A percentile compares a stretch with the other conserved stretches of the same genome.
phyloP scores from a whole-genome alignment of 2,329 filamentous ascomycete genomes.

The Pseudogymnoascus sp. region DNA sequence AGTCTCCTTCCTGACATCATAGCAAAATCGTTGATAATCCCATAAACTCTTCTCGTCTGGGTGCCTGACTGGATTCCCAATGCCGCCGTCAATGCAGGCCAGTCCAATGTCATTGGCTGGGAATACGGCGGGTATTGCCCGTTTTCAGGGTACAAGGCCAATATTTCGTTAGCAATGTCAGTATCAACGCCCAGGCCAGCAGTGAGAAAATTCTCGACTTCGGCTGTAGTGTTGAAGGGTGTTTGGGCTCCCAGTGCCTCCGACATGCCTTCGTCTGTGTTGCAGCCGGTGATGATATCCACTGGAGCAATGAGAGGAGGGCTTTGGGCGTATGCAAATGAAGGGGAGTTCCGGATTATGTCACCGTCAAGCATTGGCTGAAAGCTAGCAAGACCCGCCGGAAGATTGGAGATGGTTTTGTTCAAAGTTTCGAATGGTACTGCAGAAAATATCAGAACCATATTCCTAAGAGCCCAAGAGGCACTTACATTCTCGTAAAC shows the following conservation, averaged over 20 bases:
- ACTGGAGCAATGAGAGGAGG: conserved; percentile 46
- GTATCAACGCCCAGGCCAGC: neutral
- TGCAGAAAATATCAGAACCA: conserved; percentile 24
- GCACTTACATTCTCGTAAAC: conserved; percentile 47
- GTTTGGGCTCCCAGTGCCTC: neutral
- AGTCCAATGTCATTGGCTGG: conserved; percentile 12
- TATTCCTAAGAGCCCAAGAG: conserved; percentile 30
- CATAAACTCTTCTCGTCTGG: conserved; percentile 8
- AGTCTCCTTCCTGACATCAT: conserved; percentile 1
- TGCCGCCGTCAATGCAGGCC: conserved; percentile 2
- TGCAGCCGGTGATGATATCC: conserved; percentile 59
- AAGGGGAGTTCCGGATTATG: conserved; percentile 50
- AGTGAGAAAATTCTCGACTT: conserved; percentile 30
- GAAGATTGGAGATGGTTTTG: conserved; percentile 36
- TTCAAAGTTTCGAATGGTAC: conserved; percentile 39
- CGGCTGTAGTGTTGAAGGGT: neutral
- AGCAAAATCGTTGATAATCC: neutral
- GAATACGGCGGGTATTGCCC: conserved; percentile 13
- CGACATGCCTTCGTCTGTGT: conserved; percentile 59
- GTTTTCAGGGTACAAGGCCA: conserved; percentile 11
- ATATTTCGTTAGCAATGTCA: conserved; percentile 36
- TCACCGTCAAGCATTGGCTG: conserved; percentile 51
- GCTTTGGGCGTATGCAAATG: conserved; percentile 49
- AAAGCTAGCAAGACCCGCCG: conserved; percentile 61
- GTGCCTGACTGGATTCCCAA: conserved; percentile 6